Conservation (phyloP, 1,139 yeast species). For the Yamadazyma friedrichii region DNA sequence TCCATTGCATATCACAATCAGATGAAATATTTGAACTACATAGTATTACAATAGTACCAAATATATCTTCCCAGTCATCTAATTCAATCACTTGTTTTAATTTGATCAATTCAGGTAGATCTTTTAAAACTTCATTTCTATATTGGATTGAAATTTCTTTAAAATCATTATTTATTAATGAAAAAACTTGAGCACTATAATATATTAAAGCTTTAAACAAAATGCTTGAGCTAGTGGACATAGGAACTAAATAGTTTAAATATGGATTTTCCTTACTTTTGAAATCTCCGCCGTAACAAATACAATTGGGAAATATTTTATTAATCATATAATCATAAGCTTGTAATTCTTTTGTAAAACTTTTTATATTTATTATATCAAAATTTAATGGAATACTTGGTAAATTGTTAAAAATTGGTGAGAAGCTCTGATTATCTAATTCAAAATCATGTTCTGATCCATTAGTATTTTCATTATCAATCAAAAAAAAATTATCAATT, state of each 20-base stretch:
- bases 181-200: conserved; percentile 33
- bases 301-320: conserved; percentile 33
- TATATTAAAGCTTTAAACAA: conserved; percentile 32
- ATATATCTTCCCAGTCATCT: conserved; percentile 35
- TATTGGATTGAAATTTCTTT: conserved; percentile 23
- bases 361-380: conserved; percentile 4
- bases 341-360: conserved; percentile 17
- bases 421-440: not conserved
- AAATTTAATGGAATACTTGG: conserved; percentile 7
- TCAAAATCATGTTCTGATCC: not conserved
- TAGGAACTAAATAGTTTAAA: conserved; percentile 31
- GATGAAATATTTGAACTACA: conserved; percentile 40
- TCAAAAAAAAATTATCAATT: not conserved
- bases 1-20: conserved; percentile 36
- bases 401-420: not conserved
- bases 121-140: conserved; percentile 22
- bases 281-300: conserved; percentile 22
- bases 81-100: conserved; percentile 18
- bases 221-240: conserved; percentile 26
- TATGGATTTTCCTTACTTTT: conserved; percentile 27
- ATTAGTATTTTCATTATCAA: not conserved
- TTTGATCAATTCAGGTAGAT: conserved; percentile 26
- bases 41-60: conserved; percentile 34
- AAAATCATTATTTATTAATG: conserved; percentile 22
- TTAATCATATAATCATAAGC: conserved; percentile 28